Evolutionary conservation across 768 basidiomycete species (phyloP).

Genomic region (Pleurotus cornucopiae): DNA sequence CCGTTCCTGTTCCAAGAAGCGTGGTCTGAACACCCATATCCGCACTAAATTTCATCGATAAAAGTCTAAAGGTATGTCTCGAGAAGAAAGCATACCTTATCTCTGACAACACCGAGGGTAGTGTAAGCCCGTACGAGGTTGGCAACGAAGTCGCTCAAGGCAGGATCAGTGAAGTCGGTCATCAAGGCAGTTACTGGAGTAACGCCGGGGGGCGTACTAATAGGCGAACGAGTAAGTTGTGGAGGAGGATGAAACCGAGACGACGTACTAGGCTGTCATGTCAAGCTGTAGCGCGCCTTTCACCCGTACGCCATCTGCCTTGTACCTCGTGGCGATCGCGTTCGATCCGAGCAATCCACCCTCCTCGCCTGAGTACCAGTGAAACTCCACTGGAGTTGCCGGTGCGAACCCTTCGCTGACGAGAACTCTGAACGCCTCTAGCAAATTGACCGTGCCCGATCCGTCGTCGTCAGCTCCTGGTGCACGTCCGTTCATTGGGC

Average conservation of each 20-base stretch:
- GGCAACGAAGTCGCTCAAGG: constrained; percentile 43
- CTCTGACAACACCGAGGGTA: constrained; percentile 31
- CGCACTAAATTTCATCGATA: constrained; percentile 16
- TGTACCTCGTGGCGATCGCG: constrained; percentile 48
- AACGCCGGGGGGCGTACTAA: constrained; percentile 43
- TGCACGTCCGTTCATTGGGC: constrained; percentile 34
- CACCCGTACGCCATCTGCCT: constrained; percentile 37
- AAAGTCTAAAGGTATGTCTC: neutral
- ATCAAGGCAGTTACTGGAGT: constrained; percentile 34
- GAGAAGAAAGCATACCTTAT: constrained; percentile 25
- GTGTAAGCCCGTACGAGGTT: constrained; percentile 30
- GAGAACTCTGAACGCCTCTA: constrained; percentile 37
- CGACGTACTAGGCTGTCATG: constrained; percentile 29
- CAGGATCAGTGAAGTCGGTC: constrained; percentile 33
- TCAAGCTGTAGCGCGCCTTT: constrained; percentile 48
- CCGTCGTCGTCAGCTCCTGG: constrained; percentile 52
- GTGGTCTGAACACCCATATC: constrained; percentile 27
- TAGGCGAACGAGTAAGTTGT: neutral
- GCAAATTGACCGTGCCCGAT: constrained; percentile 37
- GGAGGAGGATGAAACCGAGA: no score
- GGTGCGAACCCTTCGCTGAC: constrained; percentile 34
- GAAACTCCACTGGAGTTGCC: constrained; percentile 39
- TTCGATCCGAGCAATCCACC: constrained; percentile 46
- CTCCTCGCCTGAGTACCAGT: constrained; percentile 45
- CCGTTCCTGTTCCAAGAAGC: constrained; percentile 37